Evolutionary conservation across 2,329 filamentous ascomycete genomes (phyloP), one percentile per base, ranked within the genome.

Genomic region (Sclerotinia minor): DNA sequence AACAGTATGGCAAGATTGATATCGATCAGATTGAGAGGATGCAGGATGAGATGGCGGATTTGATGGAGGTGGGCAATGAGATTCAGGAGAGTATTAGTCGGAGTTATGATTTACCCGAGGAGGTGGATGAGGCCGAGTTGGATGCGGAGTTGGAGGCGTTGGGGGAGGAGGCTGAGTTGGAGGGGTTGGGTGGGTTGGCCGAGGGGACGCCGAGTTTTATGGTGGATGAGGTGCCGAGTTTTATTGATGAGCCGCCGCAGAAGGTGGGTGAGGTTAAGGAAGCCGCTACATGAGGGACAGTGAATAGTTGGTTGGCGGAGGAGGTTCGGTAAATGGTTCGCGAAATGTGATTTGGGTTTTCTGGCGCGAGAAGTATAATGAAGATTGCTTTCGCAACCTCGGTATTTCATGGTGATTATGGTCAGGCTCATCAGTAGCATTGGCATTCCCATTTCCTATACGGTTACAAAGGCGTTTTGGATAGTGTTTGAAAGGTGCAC

Each of bases 31-130:
- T 99, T 75, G 95, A 99, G 84, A 85, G 90, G 73, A 86, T 99
- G 84, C 94, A 99, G 85, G 95, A 99, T 78, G 94, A 99, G 81
- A 98, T 99, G 95, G 94, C 94, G 7, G 95, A 99, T 80, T 79
- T 99, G 75, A 92, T 99, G 87, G 95, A 99, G 77, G 89, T 97
- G 70, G 94, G 95, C 4, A 98, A 98, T 79, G 95, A 99, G 79
- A 99, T 99, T 69, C 93, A 99, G 80, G 95, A 98, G 81, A 94
- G 91, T 72, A 90, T 99, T 68, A 90, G 91, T 69, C 81, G 95
- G 71, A 92, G 91, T 73, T 99, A 99, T 79, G 94, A 98, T 77
- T 85, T 99, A 47, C 95, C 95, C 0, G 95, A 99, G 75, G 95
- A 98, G 78, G 93, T 99, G 29, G 94, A 98, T 78, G 95, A 99